These are phyloP conservation scores for Diaporthe longicolla DNA, from an alignment of 2,329 filamentous ascomycete species.

Conservation along the genomic window DNA sequence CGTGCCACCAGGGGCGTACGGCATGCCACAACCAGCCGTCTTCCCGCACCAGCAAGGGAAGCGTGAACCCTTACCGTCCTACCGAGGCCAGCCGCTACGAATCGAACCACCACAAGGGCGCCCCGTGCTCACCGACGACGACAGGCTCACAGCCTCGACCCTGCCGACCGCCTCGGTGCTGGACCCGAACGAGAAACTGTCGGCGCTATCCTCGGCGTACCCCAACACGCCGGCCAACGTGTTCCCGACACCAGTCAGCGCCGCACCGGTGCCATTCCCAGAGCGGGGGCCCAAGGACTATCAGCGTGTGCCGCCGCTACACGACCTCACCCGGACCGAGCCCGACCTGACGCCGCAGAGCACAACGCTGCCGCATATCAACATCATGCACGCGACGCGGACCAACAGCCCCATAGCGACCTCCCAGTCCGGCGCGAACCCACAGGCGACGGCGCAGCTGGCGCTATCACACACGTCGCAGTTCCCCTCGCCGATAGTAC, in stretches of 20 bases:
- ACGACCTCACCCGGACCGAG: conserved; percentile 70
- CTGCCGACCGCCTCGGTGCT: conserved; percentile 69
- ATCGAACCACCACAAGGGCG: conserved; percentile 75
- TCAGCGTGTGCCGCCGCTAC: conserved; percentile 71
- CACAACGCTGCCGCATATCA: conserved; percentile 69
- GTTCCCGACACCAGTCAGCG: conserved; percentile 75
- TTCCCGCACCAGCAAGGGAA: conserved; percentile 58
- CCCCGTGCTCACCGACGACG: conserved; percentile 69
- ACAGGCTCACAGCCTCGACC: conserved; percentile 71
- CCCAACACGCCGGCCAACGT: conserved; percentile 64
- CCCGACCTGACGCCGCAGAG: conserved; percentile 67
- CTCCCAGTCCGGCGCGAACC: conserved; percentile 57
- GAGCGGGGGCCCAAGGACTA: conserved; percentile 69
- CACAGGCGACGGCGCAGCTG: conserved; percentile 70
- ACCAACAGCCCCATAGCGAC: conserved; percentile 63
- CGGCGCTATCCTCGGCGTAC: conserved; percentile 65
- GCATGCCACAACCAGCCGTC: conserved; percentile 65
- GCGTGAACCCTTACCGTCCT: conserved; percentile 70
- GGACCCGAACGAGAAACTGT: conserved; percentile 72
- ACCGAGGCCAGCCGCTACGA: conserved; percentile 73
- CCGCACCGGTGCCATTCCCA: conserved; percentile 59
- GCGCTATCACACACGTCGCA: conserved; percentile 68
- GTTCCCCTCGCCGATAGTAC: conserved; percentile 54
- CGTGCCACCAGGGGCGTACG: conserved; percentile 72
- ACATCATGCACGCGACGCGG: conserved; percentile 65